Percentiles rank a stretch among this genome's conserved stretches.
Conservation (phyloP, 805 yeast genomes). For the Metschnikowia henanensis region DNA sequence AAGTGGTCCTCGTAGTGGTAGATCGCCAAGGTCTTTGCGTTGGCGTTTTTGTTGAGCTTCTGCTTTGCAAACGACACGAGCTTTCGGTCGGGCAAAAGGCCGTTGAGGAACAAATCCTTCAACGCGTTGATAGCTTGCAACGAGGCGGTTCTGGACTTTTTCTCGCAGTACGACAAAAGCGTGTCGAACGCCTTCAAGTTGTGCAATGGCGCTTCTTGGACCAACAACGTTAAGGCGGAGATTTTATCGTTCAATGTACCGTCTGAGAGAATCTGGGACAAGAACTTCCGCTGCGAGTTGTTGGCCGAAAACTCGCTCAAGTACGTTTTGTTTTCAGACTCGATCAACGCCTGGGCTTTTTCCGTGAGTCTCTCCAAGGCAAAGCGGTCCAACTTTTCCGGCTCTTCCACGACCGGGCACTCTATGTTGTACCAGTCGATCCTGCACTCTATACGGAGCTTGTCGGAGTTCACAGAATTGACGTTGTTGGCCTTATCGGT, state of each 20-base stretch:
- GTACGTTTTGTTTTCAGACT: conserved; percentile 69
- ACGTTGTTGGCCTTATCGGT: conserved; percentile 35
- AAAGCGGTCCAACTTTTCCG: conserved; percentile 46
- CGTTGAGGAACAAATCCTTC: conserved; percentile 82
- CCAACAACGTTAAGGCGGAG: conserved; percentile 86
- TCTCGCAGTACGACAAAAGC: conserved; percentile 73
- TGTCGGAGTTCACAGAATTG: conserved; percentile 55
- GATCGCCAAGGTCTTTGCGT: conserved; percentile 57
- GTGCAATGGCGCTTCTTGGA: conserved; percentile 95
- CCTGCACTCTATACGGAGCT: conserved; percentile 58
- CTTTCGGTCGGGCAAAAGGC: conserved; percentile 85
- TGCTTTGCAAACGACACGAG: conserved; percentile 72
- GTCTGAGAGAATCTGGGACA: conserved; percentile 80
- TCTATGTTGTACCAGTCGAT: conserved; percentile 78
- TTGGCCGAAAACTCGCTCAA: conserved; percentile 71
- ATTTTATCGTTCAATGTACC: conserved; percentile 97
- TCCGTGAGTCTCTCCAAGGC: conserved; percentile 61
- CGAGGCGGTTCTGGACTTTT: conserved; percentile 92
- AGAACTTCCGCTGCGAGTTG: conserved; percentile 81
- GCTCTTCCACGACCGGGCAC: conserved; percentile 22
- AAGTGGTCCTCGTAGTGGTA: conserved; percentile 89
- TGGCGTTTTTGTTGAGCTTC: conserved; percentile 49
- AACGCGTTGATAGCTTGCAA: conserved; percentile 86
- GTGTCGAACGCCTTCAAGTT: conserved; percentile 82
- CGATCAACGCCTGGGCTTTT: conserved; percentile 65